Conservation (phyloP, 2,329 filamentous ascomycete genomes). For the Nemania sp. region DNA sequence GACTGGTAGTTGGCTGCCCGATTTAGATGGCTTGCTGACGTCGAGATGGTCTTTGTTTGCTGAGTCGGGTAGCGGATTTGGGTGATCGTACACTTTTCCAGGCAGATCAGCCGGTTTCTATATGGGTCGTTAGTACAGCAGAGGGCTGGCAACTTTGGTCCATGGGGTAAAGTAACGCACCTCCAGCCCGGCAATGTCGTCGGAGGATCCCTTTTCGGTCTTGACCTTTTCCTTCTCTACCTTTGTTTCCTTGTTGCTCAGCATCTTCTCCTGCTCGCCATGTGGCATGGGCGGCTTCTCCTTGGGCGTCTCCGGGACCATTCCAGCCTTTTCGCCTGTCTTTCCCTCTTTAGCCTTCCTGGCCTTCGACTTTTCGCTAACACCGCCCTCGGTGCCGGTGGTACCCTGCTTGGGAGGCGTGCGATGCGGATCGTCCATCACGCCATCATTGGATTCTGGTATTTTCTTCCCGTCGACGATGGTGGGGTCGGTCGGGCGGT, state of each 20-base stretch:
- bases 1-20: constrained; percentile 37
- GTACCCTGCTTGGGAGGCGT: constrained; percentile 79
- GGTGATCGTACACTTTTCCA: constrained; percentile 73
- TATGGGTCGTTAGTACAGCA: constrained; percentile 30
- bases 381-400: constrained; percentile 84
- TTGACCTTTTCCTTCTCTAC: constrained; percentile 49
- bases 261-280: constrained; percentile 73
- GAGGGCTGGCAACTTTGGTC: neutral
- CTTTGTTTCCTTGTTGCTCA: constrained; percentile 45
- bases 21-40: constrained; percentile 47
- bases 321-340: constrained; percentile 67
- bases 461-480: constrained; percentile 63
- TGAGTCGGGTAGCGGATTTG: constrained; percentile 68
- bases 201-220: constrained; percentile 44
- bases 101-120: constrained; percentile 84
- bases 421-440: constrained; percentile 89
- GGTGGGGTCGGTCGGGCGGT: constrained; percentile 55
- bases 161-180: constrained; percentile 44
- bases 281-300: constrained; percentile 81
- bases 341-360: constrained; percentile 68
- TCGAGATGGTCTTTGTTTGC: constrained; percentile 67
- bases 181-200: constrained; percentile 58
- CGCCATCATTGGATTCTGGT: constrained; percentile 71
- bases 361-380: constrained; percentile 83
- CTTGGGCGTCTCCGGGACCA: constrained; percentile 81